These are phyloP conservation scores for Epithemia pelagica DNA, from an alignment of 108 stramenopile genomes.

Conservation along the genomic window DNA sequence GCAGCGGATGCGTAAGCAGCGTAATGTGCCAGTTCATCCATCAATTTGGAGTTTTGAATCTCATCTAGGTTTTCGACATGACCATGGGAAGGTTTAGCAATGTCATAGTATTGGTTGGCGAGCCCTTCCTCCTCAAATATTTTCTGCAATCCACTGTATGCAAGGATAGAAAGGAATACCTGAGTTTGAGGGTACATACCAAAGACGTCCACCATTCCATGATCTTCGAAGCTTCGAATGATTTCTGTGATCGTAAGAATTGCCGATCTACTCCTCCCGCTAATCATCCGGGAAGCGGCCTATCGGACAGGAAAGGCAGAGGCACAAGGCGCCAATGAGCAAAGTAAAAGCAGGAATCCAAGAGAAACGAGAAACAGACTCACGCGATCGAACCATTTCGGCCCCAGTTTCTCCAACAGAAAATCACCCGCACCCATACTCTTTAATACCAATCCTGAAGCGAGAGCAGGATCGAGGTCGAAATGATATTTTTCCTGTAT, in stretches of 20 bases:
- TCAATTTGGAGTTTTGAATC: constrained; percentile 18
- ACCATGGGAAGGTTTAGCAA: background rate
- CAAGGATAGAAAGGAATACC: constrained; percentile 11
- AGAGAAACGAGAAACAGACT: too few species aligned
- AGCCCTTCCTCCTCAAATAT: constrained; percentile 2
- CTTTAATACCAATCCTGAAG: background rate
- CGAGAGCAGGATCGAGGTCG: background rate
- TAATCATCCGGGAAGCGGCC: constrained; percentile 41
- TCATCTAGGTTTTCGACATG: constrained; percentile 1
- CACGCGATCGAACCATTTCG: background rate
- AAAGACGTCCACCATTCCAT: constrained; percentile 51
- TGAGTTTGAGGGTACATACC: constrained; percentile 17
- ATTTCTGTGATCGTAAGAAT: constrained; percentile 48
- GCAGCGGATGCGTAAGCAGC: constrained; percentile 49
- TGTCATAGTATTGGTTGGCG: background rate
- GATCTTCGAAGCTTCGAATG: constrained; percentile 38
- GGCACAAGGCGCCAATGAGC: too few species aligned
- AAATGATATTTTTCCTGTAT: background rate
- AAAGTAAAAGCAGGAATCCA: too few species aligned
- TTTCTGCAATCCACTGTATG: constrained; percentile 12
- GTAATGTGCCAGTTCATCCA: constrained; percentile 59
- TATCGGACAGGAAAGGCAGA: background rate
- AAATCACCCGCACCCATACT: background rate
- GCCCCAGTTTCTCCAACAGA: background rate
- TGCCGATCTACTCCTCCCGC: constrained; percentile 37